These are phyloP conservation scores for Colletotrichum eremochloae DNA, from an alignment of 2,329 filamentous ascomycete genomes.

Conservation along the genomic window DNA sequence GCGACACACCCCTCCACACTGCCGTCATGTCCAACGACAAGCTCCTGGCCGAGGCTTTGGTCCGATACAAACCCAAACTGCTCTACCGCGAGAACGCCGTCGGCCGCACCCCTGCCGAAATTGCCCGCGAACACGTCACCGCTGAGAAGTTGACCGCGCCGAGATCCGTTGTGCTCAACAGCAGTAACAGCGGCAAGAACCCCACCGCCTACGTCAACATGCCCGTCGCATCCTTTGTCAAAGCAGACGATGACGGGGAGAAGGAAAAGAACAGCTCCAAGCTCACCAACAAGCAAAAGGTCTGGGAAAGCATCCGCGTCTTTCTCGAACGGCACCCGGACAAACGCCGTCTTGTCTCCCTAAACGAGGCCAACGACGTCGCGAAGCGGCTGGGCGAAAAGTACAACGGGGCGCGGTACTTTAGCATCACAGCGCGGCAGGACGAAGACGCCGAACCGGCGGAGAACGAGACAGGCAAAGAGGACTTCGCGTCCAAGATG, in stretches of 20 bases:
- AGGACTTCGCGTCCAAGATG: slow-evolving; percentile 50
- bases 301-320: slow-evolving; percentile 46
- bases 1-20: slow-evolving; percentile 75
- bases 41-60: slow-evolving; percentile 57
- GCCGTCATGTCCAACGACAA: slow-evolving; percentile 58
- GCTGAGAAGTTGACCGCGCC: slow-evolving; percentile 52
- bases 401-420: slow-evolving; percentile 55
- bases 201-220: slow-evolving; percentile 28
- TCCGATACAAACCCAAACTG: slow-evolving; percentile 70
- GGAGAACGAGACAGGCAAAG: slow-evolving; percentile 45
- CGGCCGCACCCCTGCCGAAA: slow-evolving; percentile 78
- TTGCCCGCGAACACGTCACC: slow-evolving; percentile 70
- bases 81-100: slow-evolving; percentile 81
- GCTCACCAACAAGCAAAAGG: slow-evolving; percentile 14
- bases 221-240: slow-evolving; percentile 30
- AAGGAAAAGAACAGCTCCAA: not conserved
- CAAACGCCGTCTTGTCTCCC: slow-evolving; percentile 64
- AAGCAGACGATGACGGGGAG: slow-evolving; percentile 17
- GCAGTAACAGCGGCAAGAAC: not conserved
- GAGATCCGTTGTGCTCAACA: slow-evolving; percentile 19
- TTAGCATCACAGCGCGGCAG: slow-evolving; percentile 49
- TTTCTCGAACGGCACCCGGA: slow-evolving; percentile 48
- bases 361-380: slow-evolving; percentile 71
- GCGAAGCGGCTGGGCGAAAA: slow-evolving; percentile 68
- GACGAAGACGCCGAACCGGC: slow-evolving; percentile 47